phyloP scores from a whole-genome alignment of 306 rosid genomes.

The Trifolium dubium region DNA sequence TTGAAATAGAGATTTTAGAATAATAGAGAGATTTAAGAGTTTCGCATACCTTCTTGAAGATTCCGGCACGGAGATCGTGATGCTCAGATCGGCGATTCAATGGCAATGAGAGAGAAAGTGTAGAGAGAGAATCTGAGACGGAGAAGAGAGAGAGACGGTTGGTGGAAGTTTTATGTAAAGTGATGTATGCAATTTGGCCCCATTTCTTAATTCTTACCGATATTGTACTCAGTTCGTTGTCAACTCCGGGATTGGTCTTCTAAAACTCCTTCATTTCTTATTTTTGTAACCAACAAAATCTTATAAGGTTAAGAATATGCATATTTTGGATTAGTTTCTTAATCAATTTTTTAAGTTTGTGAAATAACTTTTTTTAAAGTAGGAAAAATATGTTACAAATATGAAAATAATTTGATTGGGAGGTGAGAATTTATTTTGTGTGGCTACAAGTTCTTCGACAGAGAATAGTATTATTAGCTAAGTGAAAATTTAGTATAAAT shows the following conservation, averaged over 20 bases:
- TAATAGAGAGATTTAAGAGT: constrained; percentile 5
- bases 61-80: constrained; percentile 30
- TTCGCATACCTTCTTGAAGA: constrained; percentile 36
- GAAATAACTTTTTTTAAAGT: too few species aligned
- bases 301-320: too few species aligned
- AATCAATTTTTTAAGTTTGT: too few species aligned
- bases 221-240: neutral
- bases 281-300: too few species aligned
- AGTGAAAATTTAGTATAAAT: too few species aligned
- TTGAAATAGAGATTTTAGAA: neutral
- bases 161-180: constrained; percentile 27
- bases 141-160: constrained; percentile 50
- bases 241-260: constrained; percentile 23
- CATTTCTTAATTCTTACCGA: constrained; percentile 25
- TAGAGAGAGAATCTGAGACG: constrained; percentile 25
- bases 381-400: too few species aligned
- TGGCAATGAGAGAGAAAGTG: constrained; percentile 21
- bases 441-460: too few species aligned
- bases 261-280: neutral
- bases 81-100: constrained; percentile 39
- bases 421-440: too few species aligned
- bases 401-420: too few species aligned
- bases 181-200: constrained; percentile 31
- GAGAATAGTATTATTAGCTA: too few species aligned
- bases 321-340: too few species aligned